These are phyloP conservation scores for Mortierella claussenii DNA, from an alignment of 192 early-diverging fungal species.

Conservation along the genomic window DNA sequence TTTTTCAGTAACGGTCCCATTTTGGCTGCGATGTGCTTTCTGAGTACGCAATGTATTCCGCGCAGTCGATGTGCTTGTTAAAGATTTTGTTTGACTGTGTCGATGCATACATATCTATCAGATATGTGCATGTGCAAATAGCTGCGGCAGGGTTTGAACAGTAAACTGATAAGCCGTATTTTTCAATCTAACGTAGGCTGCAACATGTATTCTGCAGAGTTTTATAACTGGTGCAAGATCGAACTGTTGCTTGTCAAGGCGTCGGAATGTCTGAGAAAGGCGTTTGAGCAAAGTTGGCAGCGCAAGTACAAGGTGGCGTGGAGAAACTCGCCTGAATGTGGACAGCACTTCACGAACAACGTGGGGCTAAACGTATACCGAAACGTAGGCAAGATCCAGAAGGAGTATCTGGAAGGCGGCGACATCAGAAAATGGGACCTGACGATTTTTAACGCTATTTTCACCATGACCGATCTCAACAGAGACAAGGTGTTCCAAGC, in stretches of 20 bases:
- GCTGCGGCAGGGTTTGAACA: conserved; percentile 33
- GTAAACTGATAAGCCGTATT: conserved; percentile 35
- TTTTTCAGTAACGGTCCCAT: conserved; percentile 25
- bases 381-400: conserved; percentile 39
- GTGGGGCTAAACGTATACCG: conserved; percentile 26
- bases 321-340: conserved; percentile 39
- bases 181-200: conserved; percentile 35
- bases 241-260: conserved; percentile 42
- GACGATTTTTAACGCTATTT: conserved; percentile 32
- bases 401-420: conserved; percentile 33
- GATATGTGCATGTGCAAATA: conserved; percentile 23
- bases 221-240: conserved; percentile 40
- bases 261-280: conserved; percentile 39
- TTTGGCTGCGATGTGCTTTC: conserved; percentile 28
- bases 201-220: conserved; percentile 37
- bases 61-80: conserved; percentile 30
- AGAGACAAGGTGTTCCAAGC: conserved; percentile 36
- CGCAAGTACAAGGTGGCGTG: conserved; percentile 32
- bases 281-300: conserved; percentile 39
- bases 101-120: conserved; percentile 24
- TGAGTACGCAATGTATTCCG: conserved; percentile 16
- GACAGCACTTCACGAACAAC: conserved; percentile 34
- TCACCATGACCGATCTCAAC: conserved; percentile 44
- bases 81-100: conserved; percentile 34
- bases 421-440: conserved; percentile 41